These are phyloP conservation scores for Debaryomycetaceae sp. DNA, from an alignment of 1,139 yeast species.

Conservation along the genomic window DNA sequence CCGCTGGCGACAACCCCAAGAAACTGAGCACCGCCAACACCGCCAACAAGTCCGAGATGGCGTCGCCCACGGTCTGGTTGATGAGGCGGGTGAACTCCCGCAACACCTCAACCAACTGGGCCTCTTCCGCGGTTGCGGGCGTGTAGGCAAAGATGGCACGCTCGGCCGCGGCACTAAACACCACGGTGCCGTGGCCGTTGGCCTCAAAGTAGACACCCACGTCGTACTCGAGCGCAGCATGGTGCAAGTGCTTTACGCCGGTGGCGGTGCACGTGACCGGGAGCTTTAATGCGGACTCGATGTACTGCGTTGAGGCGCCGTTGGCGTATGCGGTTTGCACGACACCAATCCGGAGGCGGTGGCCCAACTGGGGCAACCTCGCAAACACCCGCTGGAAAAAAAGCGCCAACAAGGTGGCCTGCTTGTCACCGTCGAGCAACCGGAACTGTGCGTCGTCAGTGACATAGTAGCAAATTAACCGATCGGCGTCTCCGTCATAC, in stretches of 20 bases:
- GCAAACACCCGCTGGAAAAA: constrained; percentile 53
- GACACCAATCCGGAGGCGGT: constrained; percentile 66
- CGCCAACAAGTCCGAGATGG: constrained; percentile 81
- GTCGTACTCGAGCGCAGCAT: constrained; percentile 77
- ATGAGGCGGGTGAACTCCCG: constrained; percentile 62
- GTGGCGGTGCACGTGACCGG: constrained; percentile 92
- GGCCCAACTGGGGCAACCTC: constrained; percentile 33
- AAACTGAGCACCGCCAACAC: constrained; percentile 64
- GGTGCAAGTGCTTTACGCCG: constrained; percentile 95
- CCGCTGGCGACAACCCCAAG: constrained; percentile 50
- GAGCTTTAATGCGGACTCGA: constrained; percentile 55
- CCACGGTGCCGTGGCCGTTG: constrained; percentile 97
- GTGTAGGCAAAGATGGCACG: constrained; percentile 24
- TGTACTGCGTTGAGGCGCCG: constrained; percentile 79
- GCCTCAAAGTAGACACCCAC: constrained; percentile 97
- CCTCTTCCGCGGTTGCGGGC: constrained; percentile 22
- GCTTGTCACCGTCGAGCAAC: constrained; percentile 90
- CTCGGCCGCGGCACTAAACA: constrained; percentile 63
- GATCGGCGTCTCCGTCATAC: constrained; percentile 97
- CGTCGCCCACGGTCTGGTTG: constrained; percentile 97
- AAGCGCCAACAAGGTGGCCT: constrained; percentile 77
- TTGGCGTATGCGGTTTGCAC: constrained; percentile 98
- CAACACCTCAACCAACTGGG: constrained; percentile 46
- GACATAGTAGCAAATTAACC: constrained; percentile 80
- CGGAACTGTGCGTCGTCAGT: constrained; percentile 46